A percentile compares a stretch with the other conserved stretches of the same genome.
Conservation (phyloP, 78 protist genomes). For the Dictyostelium discoideum region DNA sequence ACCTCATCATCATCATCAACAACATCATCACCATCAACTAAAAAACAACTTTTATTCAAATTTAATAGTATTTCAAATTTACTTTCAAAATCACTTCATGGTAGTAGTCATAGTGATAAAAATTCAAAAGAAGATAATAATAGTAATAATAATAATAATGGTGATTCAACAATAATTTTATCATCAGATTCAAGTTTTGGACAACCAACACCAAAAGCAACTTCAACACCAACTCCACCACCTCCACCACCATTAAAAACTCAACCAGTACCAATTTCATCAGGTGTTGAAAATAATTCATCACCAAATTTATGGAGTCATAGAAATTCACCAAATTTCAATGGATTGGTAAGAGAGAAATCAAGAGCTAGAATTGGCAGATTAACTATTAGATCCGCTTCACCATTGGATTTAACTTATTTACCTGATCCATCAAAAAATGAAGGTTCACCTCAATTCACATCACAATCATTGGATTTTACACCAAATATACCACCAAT, state of each 20-base stretch:
- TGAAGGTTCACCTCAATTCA: neutral
- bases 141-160: neutral
- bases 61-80: conserved; percentile 1
- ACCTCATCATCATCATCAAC: neutral
- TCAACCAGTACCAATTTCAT: neutral
- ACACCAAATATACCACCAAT: neutral
- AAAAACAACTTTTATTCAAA: neutral
- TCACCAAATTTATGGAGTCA: neutral
- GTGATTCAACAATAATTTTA: neutral
- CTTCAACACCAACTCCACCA: neutral
- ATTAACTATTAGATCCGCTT: conserved; percentile 17
- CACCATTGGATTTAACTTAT: neutral
- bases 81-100: neutral
- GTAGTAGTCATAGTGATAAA: neutral
- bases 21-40: neutral
- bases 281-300: too few species aligned
- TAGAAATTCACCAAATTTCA: conserved; percentile 5
- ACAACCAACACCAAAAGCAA: neutral
- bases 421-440: neutral
- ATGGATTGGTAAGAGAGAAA: neutral
- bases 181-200: conserved; percentile 33
- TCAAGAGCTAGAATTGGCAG: conserved; percentile 48
- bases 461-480: neutral
- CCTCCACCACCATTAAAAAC: conserved; percentile 15
- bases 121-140: neutral